Evolutionary conservation across 2,329 filamentous ascomycete genomes (phyloP).

Genomic region (Fusarium sp.): DNA sequence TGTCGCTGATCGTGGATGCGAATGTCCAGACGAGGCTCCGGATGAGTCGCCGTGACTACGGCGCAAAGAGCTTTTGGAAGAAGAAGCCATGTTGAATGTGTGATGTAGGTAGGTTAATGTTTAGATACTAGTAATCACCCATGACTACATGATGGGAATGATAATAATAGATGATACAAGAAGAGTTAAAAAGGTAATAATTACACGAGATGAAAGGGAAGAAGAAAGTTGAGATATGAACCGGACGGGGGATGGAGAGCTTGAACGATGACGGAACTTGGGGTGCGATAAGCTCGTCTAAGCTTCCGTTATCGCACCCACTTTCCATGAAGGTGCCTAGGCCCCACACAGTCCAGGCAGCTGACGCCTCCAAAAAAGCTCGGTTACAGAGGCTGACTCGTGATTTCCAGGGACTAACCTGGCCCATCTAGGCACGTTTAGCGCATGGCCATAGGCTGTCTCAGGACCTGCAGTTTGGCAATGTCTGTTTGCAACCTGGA

Average conservation of each 20-base stretch:
- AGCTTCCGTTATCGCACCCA: slow-evolving; percentile 35
- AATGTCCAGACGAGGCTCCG: slow-evolving; percentile 45
- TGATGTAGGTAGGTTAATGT: neutral
- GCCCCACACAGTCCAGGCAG: slow-evolving; percentile 19
- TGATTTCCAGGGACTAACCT: slow-evolving; percentile 8
- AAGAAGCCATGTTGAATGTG: slow-evolving; percentile 45
- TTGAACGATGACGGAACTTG: slow-evolving; percentile 33
- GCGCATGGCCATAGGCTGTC: neutral
- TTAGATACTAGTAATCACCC: slow-evolving; percentile 5
- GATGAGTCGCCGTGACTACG: slow-evolving; percentile 49
- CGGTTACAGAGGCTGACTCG: slow-evolving; percentile 21
- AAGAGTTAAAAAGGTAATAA: neutral
- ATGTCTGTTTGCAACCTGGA: neutral
- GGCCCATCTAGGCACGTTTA: slow-evolving; percentile 3
- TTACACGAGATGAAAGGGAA: slow-evolving; percentile 5
- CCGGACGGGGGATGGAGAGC: slow-evolving; percentile 18
- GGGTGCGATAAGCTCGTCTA: slow-evolving; percentile 32
- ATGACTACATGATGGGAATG: slow-evolving; percentile 38
- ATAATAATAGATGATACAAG: neutral
- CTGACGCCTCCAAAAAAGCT: slow-evolving; percentile 18
- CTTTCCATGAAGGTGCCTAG: neutral
- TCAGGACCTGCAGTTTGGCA: neutral
- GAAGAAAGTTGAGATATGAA: slow-evolving; percentile 5
- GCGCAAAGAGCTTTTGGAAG: slow-evolving; percentile 45
- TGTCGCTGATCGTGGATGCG: slow-evolving; percentile 40